Base-by-base conservation (phyloP, 2,329 filamentous ascomycete genomes). In the Apiospora aurea region DNA sequence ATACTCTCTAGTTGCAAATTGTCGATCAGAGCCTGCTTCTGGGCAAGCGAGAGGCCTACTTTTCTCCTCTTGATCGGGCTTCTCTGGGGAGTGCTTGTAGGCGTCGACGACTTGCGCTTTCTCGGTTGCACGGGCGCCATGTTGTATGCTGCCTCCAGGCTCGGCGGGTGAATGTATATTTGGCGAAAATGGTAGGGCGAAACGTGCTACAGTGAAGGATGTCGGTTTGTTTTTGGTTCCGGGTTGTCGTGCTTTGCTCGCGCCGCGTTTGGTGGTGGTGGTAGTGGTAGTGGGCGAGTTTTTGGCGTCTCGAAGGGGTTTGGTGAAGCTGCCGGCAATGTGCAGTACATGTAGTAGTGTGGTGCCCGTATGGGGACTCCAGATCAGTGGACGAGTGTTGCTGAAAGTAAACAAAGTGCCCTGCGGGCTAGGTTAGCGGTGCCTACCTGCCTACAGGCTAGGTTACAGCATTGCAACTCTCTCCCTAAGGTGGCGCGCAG, bases 1-100 rank as follows among this genome's bases (percentile, higher is more conserved):
- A 74, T 87, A 97, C 95, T 90, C 83, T 98, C 95, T 53, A 97
- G 87, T 79, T 97, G 94, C 51, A 97, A 83, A 78, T 98, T 97
- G 78, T 97, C 94, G 72, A 97, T 92, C 69, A 97, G 85, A 14
- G 93, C 92, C 82, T 96, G 93, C 82, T 97, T 97, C 80, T 97
- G 94, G 53, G 87, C 86, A 71, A 89, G 81, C 3, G 90, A 91
- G 74, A 96, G 88, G 61, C 87, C 89, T 72, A 88, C 83, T 78
- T 84, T 87, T 75, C 83, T 87, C 83, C 89, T 92, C 82, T 88
- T 92, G 71, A 88, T 87, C 1, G 92, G 92, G 77, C 90, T 92
- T 80, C 84, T 85, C 75, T 79, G 81, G 44, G 81, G 83, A 73
- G 85, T 84, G 69, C 82, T 81, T 34, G 74, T 77, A 73, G 77